Conservation (phyloP, 2,329 filamentous ascomycete species). For the Basipetospora chlamydospora region DNA sequence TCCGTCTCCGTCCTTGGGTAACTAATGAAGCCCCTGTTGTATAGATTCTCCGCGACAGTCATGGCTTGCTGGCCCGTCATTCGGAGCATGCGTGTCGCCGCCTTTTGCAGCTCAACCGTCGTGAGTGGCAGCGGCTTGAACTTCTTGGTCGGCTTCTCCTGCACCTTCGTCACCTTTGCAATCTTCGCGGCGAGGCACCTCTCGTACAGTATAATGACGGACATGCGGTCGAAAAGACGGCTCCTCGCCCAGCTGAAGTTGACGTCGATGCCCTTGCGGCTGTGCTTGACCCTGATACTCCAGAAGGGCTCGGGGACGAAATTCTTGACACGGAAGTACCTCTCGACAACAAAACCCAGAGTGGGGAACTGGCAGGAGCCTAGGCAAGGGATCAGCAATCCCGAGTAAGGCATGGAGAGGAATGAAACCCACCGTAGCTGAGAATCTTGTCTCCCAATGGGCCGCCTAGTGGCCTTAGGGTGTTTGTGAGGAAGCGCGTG, state of each 20-base stretch:
- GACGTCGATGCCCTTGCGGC: constrained; percentile 62
- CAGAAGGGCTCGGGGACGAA: constrained; percentile 90
- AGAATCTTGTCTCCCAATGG: constrained; percentile 51
- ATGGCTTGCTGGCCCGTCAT: constrained; percentile 88
- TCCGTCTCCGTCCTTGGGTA: constrained; percentile 97
- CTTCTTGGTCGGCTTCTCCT: constrained; percentile 83
- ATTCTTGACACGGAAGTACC: constrained; percentile 85
- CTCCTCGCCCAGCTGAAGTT: constrained; percentile 72
- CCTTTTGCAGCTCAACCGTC: constrained; percentile 92
- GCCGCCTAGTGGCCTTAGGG: constrained; percentile 57
- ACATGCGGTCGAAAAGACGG: constrained; percentile 76
- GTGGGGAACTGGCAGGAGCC: constrained; percentile 95
- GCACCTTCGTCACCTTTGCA: constrained; percentile 71
- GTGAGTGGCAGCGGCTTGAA: constrained; percentile 90
- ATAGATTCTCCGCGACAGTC: constrained; percentile 72
- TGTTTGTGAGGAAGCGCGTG: constrained; percentile 73
- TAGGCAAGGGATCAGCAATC: constrained; percentile 20
- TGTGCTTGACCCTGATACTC: constrained; percentile 74
- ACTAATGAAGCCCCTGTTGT: constrained; percentile 91
- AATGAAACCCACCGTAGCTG: constrained; percentile 55
- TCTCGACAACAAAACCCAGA: constrained; percentile 89
- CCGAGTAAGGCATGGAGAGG: background rate
- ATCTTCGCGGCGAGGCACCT: constrained; percentile 61
- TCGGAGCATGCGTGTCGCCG: constrained; percentile 74
- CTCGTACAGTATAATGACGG: constrained; percentile 71